Base-by-base conservation (phyloP, 2,329 filamentous ascomycete species). In the Aspergillus persii region DNA sequence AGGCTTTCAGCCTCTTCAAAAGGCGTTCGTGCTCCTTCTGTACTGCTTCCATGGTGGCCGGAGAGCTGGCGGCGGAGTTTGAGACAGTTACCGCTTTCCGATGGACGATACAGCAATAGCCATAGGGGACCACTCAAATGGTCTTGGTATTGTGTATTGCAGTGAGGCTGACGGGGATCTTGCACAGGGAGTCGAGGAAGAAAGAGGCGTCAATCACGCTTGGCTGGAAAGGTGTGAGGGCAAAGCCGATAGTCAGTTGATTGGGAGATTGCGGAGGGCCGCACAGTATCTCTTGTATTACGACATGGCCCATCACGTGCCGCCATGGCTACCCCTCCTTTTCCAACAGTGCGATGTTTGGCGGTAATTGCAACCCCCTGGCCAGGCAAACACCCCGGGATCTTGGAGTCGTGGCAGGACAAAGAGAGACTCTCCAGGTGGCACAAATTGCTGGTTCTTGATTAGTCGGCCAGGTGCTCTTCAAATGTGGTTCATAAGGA, bases 1-100 rank as follows among this genome's bases (percentile, higher is more conserved):
- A 84, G 49, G 93, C 84, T 70, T 88, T 89, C 33, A 87, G 85
- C 63, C 84, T 86, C 71, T 84, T 87, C 68, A 85, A 85, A 61
- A 96, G 85, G 68, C 87, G 86, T 65, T 87, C 84, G 66, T 95
- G 85, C 72, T 96, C 91, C 68, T 87, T 87, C 74, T 90, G 84
- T 65, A 96, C 80, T 58, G 80, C 76, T 66, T 88, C 85, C 86
- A 88, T 88, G 54, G 63, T 67, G 67, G 59, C 50, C 4, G 44
- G 27, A 8, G 18, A 27, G 44, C 44, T 47, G 18, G 62, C 64
- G 66, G 69, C 68, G 71, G 66, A 69, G 69, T 57, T 57, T 61
- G 15, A 61, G 58, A 66, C 57, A 66, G 49, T 72, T 71, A 71
- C 71, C 68, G 67, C 66, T 59, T 47, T 8, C 8, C 44, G 18